Evolutionary conservation across 1,284 basidiomycete genomes (phyloP), one percentile per base, ranked within the genome.

Genomic region (Volvariella surrecta): DNA sequence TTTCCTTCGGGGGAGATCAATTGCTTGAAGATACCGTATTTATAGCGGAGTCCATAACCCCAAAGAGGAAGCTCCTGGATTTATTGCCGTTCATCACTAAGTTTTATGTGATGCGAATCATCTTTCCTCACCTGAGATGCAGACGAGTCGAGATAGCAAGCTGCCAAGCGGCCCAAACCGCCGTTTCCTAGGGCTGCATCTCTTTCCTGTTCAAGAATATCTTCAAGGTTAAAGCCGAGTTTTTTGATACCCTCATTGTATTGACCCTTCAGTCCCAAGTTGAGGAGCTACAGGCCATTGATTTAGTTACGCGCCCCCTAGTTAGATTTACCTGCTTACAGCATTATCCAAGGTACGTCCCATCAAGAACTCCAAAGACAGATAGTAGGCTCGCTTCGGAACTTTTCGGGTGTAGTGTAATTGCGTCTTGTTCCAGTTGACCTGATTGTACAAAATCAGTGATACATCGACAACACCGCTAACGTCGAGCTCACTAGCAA

Each of bases 21-120:
- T 66, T 96, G 93, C 63, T 92, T 87, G 76, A 96, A 96, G 64
- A 96, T 93, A 54, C 90, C 90, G 53, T 92, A 93, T 58, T 88
- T 82, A 73, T 92, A 89, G 43, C 89, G 70, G 44, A 93, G 64
- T 43, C 89, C 89, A 54, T 93, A 94, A 35, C 90, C 91, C 89
- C 90, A 94, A 28, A 91, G 76, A 0, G 70, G 70, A 8, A 73
- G 58, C 54, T 73, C 69, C 62, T 66, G 45, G n/a, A 31, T 37
- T 28, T 7, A 17, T 32, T 24, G 39, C 40, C 20, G 16, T 37
- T 22, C 41, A 31, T 21, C 32, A 22, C 19, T 37, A 24, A 40
- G 18, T 42, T 40, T 19, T 20, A 19, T 16, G 17, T 13, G 28
- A 34, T 19, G 19, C 39, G 22, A 17, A 34, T 20, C 40, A 13